Percentiles rank a stretch among this genome's conserved stretches.
Conservation (phyloP, 768 basidiomycete genomes). For the Suillus luteus region DNA sequence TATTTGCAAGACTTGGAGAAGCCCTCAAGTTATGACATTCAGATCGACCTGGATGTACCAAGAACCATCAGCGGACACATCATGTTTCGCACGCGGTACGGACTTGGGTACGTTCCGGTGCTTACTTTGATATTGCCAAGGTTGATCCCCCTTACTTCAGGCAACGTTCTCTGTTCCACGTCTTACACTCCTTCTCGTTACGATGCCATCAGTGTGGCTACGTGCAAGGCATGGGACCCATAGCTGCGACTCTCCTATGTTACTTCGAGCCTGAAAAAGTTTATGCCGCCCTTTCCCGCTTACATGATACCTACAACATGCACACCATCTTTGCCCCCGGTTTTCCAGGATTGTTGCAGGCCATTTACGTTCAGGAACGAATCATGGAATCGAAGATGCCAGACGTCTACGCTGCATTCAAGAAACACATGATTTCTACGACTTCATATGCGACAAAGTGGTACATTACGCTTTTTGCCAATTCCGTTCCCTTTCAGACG, state of each 20-base stretch:
- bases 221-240: constrained; percentile 98
- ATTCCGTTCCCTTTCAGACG: constrained; percentile 93
- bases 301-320: constrained; percentile 88
- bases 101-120: constrained; percentile 75
- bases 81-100: constrained; percentile 94
- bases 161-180: constrained; percentile 93
- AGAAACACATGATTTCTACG: constrained; percentile 86
- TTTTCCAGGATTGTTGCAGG: constrained; percentile 93
- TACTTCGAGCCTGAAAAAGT: constrained; percentile 91
- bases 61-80: constrained; percentile 94
- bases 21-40: constrained; percentile 89
- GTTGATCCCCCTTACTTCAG: constrained; percentile 39
- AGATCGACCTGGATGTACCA: constrained; percentile 97
- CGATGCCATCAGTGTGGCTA: constrained; percentile 89
- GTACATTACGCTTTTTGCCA: constrained; percentile 98
- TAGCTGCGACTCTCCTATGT: constrained; percentile 91
- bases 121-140: constrained; percentile 6
- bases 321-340: constrained; percentile 90
- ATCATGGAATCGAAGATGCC: constrained; percentile 89
- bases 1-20: constrained; percentile 71
- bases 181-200: constrained; percentile 89
- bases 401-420: constrained; percentile 81
- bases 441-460: constrained; percentile 98
- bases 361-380: constrained; percentile 95
- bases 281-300: constrained; percentile 80